Evolutionary conservation across 352 stramenopile species (phyloP), one percentile per base, ranked within the genome.

Genomic region (Phytophthora citricola): DNA sequence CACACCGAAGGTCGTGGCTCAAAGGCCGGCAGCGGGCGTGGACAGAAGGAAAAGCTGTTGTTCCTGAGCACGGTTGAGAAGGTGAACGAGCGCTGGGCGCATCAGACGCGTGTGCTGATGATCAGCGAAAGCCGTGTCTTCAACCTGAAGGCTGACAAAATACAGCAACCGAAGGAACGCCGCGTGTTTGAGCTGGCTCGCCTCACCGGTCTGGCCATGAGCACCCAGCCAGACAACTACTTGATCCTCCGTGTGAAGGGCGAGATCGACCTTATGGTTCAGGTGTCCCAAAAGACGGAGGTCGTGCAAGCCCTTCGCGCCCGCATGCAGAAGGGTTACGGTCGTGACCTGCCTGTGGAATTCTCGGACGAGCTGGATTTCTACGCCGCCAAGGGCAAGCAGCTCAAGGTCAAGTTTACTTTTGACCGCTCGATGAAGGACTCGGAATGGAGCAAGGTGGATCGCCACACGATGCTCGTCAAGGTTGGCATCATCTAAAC

Each of bases 61-160:
- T 95, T 95, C 71, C 69, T 89, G 12, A 73, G 63, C 24, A 76
- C 83, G 8, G 86, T 92, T 39, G 74, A 87, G 43, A 95, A 95
- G 65, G 82, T 95, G 55, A 95, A 95, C 45, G 85, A 95, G 66
- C 85, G 87, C 27, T 93, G 91, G 56, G 84, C 90, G 26, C 83
- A 92, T 66, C 87, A 95, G 67, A 59, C 75, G 27, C 85, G 87
- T 48, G 79, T 92, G 52, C 75, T 95, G 17, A 79, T 95, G 61
- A 85, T 95, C 20, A 84, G 76, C 38, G 80, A 92, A 57, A 83
- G 76, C 54, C 71, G 85, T 44, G 76, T 95, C n/a, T 91, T 88
- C 71, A 95, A 95, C 68, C 63, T 95, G 55, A 93, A 93, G 76
- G 85, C 83, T 24, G 81, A 92, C 78, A 91, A 92, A 69, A 83